A percentile compares a stretch with the other conserved stretches of the same genome.
Evolutionary conservation across 352 stramenopile species (phyloP).

Genomic region (Globisporangium yorkense): DNA sequence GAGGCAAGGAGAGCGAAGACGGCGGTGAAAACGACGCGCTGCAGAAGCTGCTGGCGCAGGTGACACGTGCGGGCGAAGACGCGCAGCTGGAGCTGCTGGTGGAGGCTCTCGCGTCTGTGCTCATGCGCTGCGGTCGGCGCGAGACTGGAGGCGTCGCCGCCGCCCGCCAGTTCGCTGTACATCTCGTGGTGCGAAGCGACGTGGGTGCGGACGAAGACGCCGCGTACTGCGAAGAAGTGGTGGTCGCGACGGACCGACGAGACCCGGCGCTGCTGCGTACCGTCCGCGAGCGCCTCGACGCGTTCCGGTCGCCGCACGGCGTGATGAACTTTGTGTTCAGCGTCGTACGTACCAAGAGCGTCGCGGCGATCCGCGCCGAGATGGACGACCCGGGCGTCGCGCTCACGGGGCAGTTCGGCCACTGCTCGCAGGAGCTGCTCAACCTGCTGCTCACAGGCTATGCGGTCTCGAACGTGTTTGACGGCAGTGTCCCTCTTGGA

Average conservation of each 20-base stretch:
- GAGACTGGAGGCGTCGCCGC: neutral
- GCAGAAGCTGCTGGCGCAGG: constrained; percentile 6
- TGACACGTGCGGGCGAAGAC: constrained; percentile 1
- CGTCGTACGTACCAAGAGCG: constrained; percentile 49
- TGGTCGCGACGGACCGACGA: constrained; percentile 1
- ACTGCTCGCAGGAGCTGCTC: constrained; percentile 83
- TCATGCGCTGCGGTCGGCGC: constrained; percentile 20
- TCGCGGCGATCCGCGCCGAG: constrained; percentile 41
- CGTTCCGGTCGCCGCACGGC: constrained; percentile 30
- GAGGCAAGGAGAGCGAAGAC: too few relatives aligned
- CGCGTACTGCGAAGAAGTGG: constrained; percentile 13
- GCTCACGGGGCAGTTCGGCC: constrained; percentile 68
- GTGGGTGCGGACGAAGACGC: neutral
- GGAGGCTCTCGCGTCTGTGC: constrained; percentile 25
- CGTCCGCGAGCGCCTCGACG: constrained; percentile 13
- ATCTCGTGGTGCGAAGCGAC: constrained; percentile 17
- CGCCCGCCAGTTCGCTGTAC: constrained; percentile 6
- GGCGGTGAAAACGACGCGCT: neutral
- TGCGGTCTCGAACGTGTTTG: constrained; percentile 81
- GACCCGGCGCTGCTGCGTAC: constrained; percentile 10
- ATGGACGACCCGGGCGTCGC: constrained; percentile 64
- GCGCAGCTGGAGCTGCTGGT: constrained; percentile 6
- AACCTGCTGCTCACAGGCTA: constrained; percentile 79
- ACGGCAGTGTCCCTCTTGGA: constrained; percentile 70
- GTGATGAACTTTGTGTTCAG: constrained; percentile 76